A percentile compares a stretch with the other conserved stretches of the same genome.
Conservation (phyloP, 306 rosid species). For the Fagus sylvatica region DNA sequence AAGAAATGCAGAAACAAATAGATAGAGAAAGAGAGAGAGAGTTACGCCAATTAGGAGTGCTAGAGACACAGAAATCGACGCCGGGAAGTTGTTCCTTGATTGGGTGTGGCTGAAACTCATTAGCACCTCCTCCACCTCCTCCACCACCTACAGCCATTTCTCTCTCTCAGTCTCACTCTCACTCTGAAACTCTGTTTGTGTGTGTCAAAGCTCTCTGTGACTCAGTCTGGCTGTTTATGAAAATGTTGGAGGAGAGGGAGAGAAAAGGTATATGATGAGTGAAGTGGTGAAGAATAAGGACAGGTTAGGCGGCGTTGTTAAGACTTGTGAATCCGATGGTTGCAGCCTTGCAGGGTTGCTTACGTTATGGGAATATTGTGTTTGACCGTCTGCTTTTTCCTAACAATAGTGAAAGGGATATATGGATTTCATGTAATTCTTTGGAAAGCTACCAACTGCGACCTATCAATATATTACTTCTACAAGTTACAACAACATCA, state of each 20-base stretch:
- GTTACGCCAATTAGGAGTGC: conserved; percentile 81
- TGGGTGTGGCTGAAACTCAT: conserved; percentile 73
- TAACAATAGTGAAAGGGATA: too few species aligned
- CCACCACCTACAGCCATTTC: conserved; percentile 24
- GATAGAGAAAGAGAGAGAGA: neutral
- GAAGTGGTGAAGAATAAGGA: neutral
- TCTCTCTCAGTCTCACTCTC: neutral
- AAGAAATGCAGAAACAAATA: neutral
- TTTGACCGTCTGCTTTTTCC: too few species aligned
- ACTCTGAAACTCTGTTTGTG: neutral
- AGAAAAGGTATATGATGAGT: conserved; percentile 1
- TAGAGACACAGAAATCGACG: conserved; percentile 65
- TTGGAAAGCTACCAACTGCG: conserved; percentile 9
- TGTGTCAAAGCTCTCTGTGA: neutral
- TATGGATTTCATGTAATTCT: neutral
- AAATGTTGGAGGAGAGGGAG: neutral
- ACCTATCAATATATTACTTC: neutral
- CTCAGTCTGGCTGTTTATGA: neutral
- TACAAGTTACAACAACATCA: too few species aligned
- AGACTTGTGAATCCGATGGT: conserved; percentile 4
- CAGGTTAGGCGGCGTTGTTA: conserved; percentile 33
- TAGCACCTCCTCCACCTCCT: conserved; percentile 20
- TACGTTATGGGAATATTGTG: too few species aligned
- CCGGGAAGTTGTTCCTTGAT: conserved; percentile 85
- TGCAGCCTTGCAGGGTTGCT: too few species aligned